Evolutionary conservation across 176 grass and related monocot species (phyloP), one percentile per base, ranked within the genome.

Genomic region (Aegilops longissima): DNA sequence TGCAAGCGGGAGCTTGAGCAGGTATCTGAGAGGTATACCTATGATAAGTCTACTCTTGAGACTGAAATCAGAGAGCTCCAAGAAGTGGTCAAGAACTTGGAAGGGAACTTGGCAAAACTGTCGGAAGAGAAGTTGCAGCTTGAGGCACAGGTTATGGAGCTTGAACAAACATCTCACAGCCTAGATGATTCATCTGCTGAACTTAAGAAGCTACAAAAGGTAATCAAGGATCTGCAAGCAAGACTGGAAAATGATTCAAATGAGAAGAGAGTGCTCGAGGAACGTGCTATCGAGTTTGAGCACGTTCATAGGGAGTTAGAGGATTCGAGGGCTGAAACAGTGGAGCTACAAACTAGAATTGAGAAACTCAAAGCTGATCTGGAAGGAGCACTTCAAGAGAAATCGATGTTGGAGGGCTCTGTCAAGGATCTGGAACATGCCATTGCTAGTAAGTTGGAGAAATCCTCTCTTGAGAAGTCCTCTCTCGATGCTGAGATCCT

Each of bases 31-130:
- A 87, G 65, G 34, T 87, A 93, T 86, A 68, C 38, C 11, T 81
- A 89, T 56, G 93, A 95, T 25, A 95, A 95, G 47, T 89, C 86
- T 21, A 73, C 45, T 85, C 90, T 98, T 51, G 86, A 93, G 34
- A 54, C 87, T 66, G 74, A 89, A 87, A 71, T 92, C 35, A 42
- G 23, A 78, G 88, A 44, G 36, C 83, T 98, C 80, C 69, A 87
- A 77, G 83, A 58, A 58, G 74, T 20, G 30, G 78, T 76, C 82
- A 77, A 81, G 73, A 87, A 77, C 69, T 66, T 92, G 29, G 89
- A 91, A 88, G 74, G 18, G 4, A 79, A 93, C 86, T 47, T 93
- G 40, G 87, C 58, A 56, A 92, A 77, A 61, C 47, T 88, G n/a
- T 67, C 40, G 27, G 24, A 79, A 54, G 88, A 89, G 82, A 98